Conservation (phyloP, 805 yeast genomes). For the Clavispora carvajalis region DNA sequence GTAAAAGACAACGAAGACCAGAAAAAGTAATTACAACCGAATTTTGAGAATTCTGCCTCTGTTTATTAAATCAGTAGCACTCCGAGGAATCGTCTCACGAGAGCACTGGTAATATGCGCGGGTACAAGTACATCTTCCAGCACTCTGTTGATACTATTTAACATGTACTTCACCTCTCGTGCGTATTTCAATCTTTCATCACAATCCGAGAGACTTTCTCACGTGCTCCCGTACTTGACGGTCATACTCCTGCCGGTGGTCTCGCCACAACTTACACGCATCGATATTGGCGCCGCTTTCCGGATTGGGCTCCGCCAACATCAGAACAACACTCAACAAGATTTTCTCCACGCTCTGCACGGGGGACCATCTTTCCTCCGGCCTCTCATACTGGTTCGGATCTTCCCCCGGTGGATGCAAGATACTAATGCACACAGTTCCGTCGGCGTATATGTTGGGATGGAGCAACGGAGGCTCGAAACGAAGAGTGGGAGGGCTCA, state of each 20-base stretch:
- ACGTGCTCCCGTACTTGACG: slow-evolving; percentile 63
- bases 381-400: slow-evolving; percentile 90
- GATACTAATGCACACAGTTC: slow-evolving; percentile 93
- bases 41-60: too few relatives aligned
- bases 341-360: slow-evolving; percentile 98
- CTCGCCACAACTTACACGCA: slow-evolving; percentile 87
- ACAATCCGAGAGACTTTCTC: slow-evolving; percentile 65
- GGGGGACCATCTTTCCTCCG: slow-evolving; percentile 98
- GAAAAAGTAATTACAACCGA: too few relatives aligned
- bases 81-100: too few relatives aligned
- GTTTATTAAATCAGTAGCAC: too few relatives aligned
- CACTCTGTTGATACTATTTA: too few relatives aligned
- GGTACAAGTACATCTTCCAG: too few relatives aligned
- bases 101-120: too few relatives aligned
- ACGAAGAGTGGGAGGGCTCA: slow-evolving; percentile 71
- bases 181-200: slow-evolving; percentile 7
- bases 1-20: too few relatives aligned
- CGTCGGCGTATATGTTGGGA: slow-evolving; percentile 92
- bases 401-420: slow-evolving; percentile 97
- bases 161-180: too few relatives aligned
- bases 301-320: slow-evolving; percentile 95
- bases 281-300: slow-evolving; percentile 92
- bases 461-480: slow-evolving; percentile 82
- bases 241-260: slow-evolving; percentile 64
- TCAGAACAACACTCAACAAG: slow-evolving; percentile 83